These are phyloP conservation scores for Hamamelis virginiana DNA, from an alignment of 164 flowering plant species.

Conservation along the genomic window DNA sequence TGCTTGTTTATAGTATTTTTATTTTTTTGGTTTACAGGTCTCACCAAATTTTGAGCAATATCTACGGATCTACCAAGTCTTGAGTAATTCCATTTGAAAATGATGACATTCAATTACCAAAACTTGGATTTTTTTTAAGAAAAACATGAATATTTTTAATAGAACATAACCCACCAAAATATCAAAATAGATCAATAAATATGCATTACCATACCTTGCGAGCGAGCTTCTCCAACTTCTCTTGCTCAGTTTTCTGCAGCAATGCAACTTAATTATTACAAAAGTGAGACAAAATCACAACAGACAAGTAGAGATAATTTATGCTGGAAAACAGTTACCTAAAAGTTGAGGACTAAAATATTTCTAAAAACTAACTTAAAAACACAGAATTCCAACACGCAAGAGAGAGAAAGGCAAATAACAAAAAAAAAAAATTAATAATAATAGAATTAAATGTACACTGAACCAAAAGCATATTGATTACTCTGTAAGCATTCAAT, in stretches of 20 bases:
- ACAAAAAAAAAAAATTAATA: too few species aligned
- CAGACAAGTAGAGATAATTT: background rate
- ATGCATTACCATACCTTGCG: slow-evolving; percentile 59
- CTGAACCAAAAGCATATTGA: too few species aligned
- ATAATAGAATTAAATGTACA: too few species aligned
- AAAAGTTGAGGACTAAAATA: background rate
- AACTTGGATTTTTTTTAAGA: too few species aligned
- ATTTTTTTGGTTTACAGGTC: background rate
- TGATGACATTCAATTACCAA: too few species aligned
- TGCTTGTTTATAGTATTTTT: background rate
- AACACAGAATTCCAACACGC: background rate
- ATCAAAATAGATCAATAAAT: background rate
- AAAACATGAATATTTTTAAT: too few species aligned
- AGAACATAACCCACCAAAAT: background rate
- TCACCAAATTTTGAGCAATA: background rate
- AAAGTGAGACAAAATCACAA: background rate
- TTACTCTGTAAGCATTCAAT: too few species aligned
- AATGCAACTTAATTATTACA: slow-evolving; percentile 3
- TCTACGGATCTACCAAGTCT: too few species aligned
- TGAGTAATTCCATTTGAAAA: too few species aligned
- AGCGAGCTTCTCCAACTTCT: slow-evolving; percentile 89
- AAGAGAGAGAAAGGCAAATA: background rate
- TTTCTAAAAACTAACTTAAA: background rate
- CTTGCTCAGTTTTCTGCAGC: slow-evolving; percentile 75
- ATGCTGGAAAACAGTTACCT: background rate